These are phyloP conservation scores for Pseudocercospora cruenta DNA, from an alignment of 2,329 filamentous ascomycete genomes.

Conservation along the genomic window DNA sequence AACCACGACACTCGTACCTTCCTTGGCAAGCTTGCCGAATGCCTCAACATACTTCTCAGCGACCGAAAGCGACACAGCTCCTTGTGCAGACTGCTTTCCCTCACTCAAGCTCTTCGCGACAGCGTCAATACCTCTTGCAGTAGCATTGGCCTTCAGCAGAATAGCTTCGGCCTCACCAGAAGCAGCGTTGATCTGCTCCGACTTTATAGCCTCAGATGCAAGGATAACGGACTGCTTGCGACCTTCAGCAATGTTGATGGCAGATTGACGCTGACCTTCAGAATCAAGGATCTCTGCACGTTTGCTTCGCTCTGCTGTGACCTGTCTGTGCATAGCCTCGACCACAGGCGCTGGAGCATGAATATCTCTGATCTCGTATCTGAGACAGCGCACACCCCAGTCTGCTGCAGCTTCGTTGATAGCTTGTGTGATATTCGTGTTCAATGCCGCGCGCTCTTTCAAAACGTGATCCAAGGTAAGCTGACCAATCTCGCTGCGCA, in stretches of 20 bases:
- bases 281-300: slow-evolving; percentile 96
- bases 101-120: slow-evolving; percentile 67
- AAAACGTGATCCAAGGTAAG: slow-evolving; percentile 95
- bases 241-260: slow-evolving; percentile 98
- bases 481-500: slow-evolving; percentile 98
- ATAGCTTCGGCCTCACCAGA: slow-evolving; percentile 95
- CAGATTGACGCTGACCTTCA: slow-evolving; percentile 93
- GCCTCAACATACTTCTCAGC: slow-evolving; percentile 98
- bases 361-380: slow-evolving; percentile 98
- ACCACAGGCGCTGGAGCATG: slow-evolving; percentile 93
- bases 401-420: slow-evolving; percentile 98
- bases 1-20: slow-evolving; percentile 93
- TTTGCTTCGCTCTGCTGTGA: slow-evolving; percentile 96
- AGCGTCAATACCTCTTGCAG: slow-evolving; percentile 83
- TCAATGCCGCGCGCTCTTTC: slow-evolving; percentile 93
- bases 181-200: slow-evolving; percentile 92
- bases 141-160: slow-evolving; percentile 79
- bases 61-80: slow-evolving; percentile 82
- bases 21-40: slow-evolving; percentile 87
- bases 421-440: slow-evolving; percentile 96
- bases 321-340: slow-evolving; percentile 96
- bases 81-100: slow-evolving; percentile 75
- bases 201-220: slow-evolving; percentile 85
- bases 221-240: slow-evolving; percentile 96
- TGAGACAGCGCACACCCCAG: slow-evolving; percentile 93